These are phyloP conservation scores for Phylloporus sp. DNA, from an alignment of 768 basidiomycete genomes.

Conservation along the genomic window DNA sequence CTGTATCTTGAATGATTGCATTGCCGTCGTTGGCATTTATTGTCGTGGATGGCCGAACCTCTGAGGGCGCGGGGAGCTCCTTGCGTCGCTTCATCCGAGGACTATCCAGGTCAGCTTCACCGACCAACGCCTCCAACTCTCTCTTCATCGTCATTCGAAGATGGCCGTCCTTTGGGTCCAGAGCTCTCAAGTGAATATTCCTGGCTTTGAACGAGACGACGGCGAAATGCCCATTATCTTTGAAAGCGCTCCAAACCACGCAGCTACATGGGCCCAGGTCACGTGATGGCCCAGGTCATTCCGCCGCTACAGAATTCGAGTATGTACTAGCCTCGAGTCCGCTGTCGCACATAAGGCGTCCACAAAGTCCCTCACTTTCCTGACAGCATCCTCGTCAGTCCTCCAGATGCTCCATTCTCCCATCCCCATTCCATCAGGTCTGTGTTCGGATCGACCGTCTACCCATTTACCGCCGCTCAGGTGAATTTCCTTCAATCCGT, in stretches of 20 bases:
- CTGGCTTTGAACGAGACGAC: conserved; percentile 25
- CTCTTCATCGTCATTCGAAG: conserved; percentile 45
- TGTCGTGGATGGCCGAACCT: conserved; percentile 34
- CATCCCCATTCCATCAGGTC: conserved; percentile 64
- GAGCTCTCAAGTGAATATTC: conserved; percentile 25
- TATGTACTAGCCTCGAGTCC: background rate
- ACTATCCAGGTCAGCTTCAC: conserved; percentile 38
- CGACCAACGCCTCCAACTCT: conserved; percentile 40
- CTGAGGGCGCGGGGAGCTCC: conserved; percentile 35
- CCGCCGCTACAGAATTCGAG: too few species aligned
- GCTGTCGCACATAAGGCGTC: conserved; percentile 26
- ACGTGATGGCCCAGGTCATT: conserved; percentile 24
- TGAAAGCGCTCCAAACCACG: conserved; percentile 25
- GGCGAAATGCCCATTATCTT: conserved; percentile 33
- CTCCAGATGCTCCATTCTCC: conserved; percentile 71
- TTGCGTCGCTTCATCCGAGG: conserved; percentile 51
- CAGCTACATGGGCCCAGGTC: conserved; percentile 20
- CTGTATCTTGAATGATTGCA: conserved; percentile 14
- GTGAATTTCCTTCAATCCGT: conserved; percentile 65
- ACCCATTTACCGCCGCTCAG: conserved; percentile 68
- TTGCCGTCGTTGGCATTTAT: conserved; percentile 26
- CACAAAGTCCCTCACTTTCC: conserved; percentile 45
- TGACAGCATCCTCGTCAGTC: conserved; percentile 49
- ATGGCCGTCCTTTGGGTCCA: conserved; percentile 7
- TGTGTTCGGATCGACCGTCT: conserved; percentile 46